Conservation (phyloP, 345 rosid species). For the Eucalyptus pauciflora region DNA sequence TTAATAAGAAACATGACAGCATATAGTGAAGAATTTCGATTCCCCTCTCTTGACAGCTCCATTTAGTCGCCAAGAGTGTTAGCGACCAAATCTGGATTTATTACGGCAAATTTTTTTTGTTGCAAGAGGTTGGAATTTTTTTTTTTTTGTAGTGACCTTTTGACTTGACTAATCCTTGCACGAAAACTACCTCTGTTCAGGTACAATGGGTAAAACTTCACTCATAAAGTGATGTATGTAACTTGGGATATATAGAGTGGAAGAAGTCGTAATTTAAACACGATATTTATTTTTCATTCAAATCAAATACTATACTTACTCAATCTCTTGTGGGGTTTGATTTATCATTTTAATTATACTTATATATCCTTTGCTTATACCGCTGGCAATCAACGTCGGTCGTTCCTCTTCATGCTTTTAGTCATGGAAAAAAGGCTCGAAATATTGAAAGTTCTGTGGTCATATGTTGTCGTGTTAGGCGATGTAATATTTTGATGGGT, state of each 20-base stretch:
- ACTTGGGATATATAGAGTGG: not conserved
- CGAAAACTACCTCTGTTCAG: not conserved
- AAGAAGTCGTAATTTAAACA: not conserved
- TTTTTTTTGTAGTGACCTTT: not conserved
- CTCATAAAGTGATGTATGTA: not conserved
- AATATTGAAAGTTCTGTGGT: not conserved
- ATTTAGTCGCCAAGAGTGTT: not conserved
- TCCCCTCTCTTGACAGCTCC: not conserved
- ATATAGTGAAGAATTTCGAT: not conserved
- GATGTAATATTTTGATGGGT: not conserved
- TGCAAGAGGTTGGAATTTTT: not conserved
- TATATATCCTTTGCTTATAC: not conserved
- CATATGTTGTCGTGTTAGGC: not conserved
- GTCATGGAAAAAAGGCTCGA: not conserved
- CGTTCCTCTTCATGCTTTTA: not conserved
- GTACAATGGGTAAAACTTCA: not conserved
- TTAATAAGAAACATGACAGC: not conserved
- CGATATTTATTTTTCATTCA: not conserved
- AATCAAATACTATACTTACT: not conserved
- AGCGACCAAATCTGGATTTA: not conserved
- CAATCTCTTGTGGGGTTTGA: not conserved
- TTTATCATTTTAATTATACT: not conserved
- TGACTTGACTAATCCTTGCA: not conserved
- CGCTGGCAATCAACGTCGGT: not conserved
- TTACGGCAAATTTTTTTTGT: accelerated